These are phyloP conservation scores for Punica granatum DNA, from an alignment of 345 rosid species.

Conservation along the genomic window DNA sequence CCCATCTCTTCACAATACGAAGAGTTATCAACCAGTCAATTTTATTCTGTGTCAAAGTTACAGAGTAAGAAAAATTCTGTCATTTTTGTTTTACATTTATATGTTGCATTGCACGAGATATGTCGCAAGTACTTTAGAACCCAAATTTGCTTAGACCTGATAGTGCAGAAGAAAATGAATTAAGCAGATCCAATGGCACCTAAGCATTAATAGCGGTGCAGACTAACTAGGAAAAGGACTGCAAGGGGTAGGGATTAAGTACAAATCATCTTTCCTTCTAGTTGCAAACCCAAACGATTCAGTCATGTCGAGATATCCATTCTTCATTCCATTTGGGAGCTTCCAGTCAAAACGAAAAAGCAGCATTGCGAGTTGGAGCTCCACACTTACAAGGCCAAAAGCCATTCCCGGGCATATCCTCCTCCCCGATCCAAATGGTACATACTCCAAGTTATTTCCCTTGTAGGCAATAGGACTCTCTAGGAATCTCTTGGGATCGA, in stretches of 20 bases:
- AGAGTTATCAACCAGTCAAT: too few relatives aligned
- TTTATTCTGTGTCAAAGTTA: too few relatives aligned
- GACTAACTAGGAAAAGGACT: background rate
- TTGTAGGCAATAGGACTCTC: constrained; percentile 13
- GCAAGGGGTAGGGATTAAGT: background rate
- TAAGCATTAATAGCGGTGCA: background rate
- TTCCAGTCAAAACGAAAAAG: constrained; percentile 24
- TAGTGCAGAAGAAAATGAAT: background rate
- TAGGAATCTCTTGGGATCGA: constrained; percentile 21
- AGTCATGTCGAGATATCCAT: constrained; percentile 10
- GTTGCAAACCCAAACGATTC: background rate
- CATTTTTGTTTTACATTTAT: too few relatives aligned
- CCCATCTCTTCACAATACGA: too few relatives aligned
- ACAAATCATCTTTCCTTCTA: constrained; percentile 4
- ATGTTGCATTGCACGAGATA: too few relatives aligned
- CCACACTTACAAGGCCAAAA: constrained; percentile 8
- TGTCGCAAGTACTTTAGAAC: too few relatives aligned
- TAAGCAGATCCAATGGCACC: too few relatives aligned
- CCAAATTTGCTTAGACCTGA: too few relatives aligned
- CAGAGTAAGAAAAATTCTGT: too few relatives aligned
- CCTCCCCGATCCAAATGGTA: constrained; percentile 26
- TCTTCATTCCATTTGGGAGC: constrained; percentile 14
- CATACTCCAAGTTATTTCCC: constrained; percentile 15
- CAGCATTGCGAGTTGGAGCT: constrained; percentile 16
- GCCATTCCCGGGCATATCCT: constrained; percentile 26